Evolutionary conservation across 306 rosid genomes (phyloP).

Genomic region (Ceratonia siliqua): DNA sequence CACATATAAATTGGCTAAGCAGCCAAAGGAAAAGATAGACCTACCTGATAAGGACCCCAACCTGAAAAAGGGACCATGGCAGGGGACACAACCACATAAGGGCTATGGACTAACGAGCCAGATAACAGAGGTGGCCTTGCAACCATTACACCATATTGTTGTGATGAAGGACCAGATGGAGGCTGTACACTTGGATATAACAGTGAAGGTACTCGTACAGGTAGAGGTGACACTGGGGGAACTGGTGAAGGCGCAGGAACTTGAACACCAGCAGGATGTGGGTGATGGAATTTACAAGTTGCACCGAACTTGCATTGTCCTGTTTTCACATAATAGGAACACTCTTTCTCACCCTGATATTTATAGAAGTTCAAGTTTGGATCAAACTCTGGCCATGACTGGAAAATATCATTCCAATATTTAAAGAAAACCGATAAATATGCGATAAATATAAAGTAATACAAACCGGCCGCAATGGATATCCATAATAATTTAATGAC

Average conservation of each 20-base stretch:
- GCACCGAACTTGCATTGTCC: slow-evolving; percentile 93
- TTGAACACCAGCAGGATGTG: slow-evolving; percentile 68
- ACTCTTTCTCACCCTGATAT: slow-evolving; percentile 92
- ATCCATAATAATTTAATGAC: slow-evolving; percentile 66
- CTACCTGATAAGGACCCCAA: slow-evolving; percentile 87
- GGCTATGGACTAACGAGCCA: slow-evolving; percentile 73
- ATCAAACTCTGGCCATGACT: background rate
- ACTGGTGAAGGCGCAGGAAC: slow-evolving; percentile 57
- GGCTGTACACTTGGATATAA: slow-evolving; percentile 66
- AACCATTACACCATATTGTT: slow-evolving; percentile 72
- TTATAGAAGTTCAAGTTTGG: slow-evolving; percentile 23
- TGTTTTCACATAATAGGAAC: slow-evolving; percentile 91
- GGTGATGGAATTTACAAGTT: slow-evolving; percentile 93
- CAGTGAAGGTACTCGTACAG: slow-evolving; percentile 54
- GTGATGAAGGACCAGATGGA: slow-evolving; percentile 79
- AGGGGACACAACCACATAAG: slow-evolving; percentile 82
- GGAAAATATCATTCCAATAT: slow-evolving; percentile 20
- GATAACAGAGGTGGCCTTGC: slow-evolving; percentile 83
- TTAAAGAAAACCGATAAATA: background rate
- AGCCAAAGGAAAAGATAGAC: slow-evolving; percentile 42
- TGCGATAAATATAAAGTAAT: slow-evolving; percentile 26
- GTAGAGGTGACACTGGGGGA: slow-evolving; percentile 56
- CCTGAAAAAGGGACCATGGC: slow-evolving; percentile 74
- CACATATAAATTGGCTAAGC: slow-evolving; percentile 22
- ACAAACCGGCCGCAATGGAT: slow-evolving; percentile 65